Evolutionary conservation across 2,329 filamentous ascomycete species (phyloP), one percentile per base, ranked within the genome.

Genomic region (Aureobasidium sp.): DNA sequence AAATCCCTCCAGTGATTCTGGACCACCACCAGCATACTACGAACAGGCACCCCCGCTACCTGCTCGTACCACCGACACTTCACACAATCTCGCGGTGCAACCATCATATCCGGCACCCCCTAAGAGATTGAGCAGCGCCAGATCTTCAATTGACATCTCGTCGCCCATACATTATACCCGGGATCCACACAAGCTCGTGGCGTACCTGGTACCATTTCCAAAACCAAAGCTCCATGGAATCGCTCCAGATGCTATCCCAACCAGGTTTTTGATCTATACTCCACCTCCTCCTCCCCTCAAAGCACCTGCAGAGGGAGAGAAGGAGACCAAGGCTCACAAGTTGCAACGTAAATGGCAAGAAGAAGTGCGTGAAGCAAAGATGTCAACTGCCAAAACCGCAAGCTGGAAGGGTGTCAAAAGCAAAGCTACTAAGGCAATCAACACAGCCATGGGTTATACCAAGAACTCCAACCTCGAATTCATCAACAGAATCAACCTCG

Each of bases 331-430:
- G 32, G 63, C 74, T 45, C 76, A 77, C 66, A 77, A 77, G 63
- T 69, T 76, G 25, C 75, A 77, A 65, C 70, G 77, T 7, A 76
- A 75, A 68, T 79, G 76, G 77, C 74, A 78, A 66, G 72, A 76
- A 60, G 76, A 78, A 65, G 74, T 78, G 11, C 73, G 76, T 5
- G 70, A 70, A 41, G 76, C 76, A 3, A 78, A 77, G 60, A 71
- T 73, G 21, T 72, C 67, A 63, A 70, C 74, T 30, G 74, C 72
- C n/a, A 75, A 76, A 47, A 72, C 69, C 0, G 70, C 71, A 5
- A 73, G 71, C 41, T 78, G 75, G 75, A 74, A 76, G 60, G 76
- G 76, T 13, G 67, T 77, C 61, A 77, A 78, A 58, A 72, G 74
- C 55, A 72, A 70, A 59, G 73, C 73, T 5, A 77, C 75, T 1